phyloP scores from a whole-genome alignment of 2,329 filamentous ascomycete genomes.

The Simplicillium aogashimaense region DNA sequence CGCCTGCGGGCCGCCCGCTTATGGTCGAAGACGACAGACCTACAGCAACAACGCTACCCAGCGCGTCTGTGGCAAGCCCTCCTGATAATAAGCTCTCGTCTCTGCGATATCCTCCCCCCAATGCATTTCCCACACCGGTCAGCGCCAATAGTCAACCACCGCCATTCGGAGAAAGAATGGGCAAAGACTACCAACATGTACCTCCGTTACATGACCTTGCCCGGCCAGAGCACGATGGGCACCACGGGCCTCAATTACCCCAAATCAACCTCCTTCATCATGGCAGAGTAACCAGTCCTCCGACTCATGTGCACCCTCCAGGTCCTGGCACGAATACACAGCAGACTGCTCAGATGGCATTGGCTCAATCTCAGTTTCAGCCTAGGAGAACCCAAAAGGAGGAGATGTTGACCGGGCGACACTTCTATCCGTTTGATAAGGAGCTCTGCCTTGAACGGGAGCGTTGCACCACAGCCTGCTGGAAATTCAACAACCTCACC shows the following conservation, averaged over 20 bases:
- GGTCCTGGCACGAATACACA: slow-evolving; percentile 34
- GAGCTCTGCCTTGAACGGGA: slow-evolving; percentile 78
- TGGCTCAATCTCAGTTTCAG: slow-evolving; percentile 44
- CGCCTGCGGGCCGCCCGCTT: slow-evolving; percentile 47
- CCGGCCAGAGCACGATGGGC: slow-evolving; percentile 41
- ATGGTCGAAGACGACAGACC: slow-evolving; percentile 47
- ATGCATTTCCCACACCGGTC: slow-evolving; percentile 52
- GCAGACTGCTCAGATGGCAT: slow-evolving; percentile 47
- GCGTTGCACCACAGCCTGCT: slow-evolving; percentile 70
- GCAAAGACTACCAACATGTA: slow-evolving; percentile 46
- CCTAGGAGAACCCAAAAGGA: slow-evolving; percentile 62
- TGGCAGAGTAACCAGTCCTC: slow-evolving; percentile 38
- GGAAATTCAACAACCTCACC: slow-evolving; percentile 72
- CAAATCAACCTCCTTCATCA: slow-evolving; percentile 48
- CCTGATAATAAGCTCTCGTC: slow-evolving; percentile 54
- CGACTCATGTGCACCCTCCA: slow-evolving; percentile 23
- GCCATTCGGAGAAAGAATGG: slow-evolving; percentile 36
- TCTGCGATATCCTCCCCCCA: slow-evolving; percentile 42
- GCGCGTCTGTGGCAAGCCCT: slow-evolving; percentile 46
- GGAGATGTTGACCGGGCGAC: slow-evolving; percentile 73
- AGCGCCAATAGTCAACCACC: slow-evolving; percentile 41
- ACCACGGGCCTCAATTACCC: slow-evolving; percentile 40
- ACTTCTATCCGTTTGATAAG: slow-evolving; percentile 71
- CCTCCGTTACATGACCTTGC: not conserved
- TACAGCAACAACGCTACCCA: slow-evolving; percentile 49